phyloP scores from a whole-genome alignment of 2,329 filamentous ascomycete genomes.

The Xylaria sp. region DNA sequence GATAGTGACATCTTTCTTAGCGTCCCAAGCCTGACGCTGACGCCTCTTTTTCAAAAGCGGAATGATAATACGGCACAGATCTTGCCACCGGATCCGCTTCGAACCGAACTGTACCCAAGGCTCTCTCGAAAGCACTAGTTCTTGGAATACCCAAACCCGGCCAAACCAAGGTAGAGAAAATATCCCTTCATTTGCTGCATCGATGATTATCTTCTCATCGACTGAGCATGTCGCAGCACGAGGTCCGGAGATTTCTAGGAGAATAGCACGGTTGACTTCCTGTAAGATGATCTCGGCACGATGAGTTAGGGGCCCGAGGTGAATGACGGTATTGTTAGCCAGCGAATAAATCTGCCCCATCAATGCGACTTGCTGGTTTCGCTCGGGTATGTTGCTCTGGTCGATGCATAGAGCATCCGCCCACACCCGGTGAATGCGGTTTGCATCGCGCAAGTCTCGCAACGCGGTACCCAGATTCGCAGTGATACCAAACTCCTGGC shows the following conservation, averaged over 20 bases:
- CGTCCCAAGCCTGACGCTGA: neutral
- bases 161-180: constrained; percentile 30
- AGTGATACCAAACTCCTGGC: constrained; percentile 5
- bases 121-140: constrained; percentile 28
- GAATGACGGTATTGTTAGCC: constrained; percentile 27
- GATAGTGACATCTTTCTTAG: neutral
- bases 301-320: constrained; percentile 19
- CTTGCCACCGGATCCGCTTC: constrained; percentile 21
- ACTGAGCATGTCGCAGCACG: neutral
- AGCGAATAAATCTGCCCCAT: constrained; percentile 28
- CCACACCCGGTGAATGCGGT: constrained; percentile 1
- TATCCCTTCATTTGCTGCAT: neutral
- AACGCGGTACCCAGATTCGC: constrained; percentile 11
- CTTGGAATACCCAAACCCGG: constrained; percentile 36
- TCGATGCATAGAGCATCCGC: constrained; percentile 32
- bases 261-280: neutral
- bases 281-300: neutral
- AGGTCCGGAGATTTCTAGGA: neutral
- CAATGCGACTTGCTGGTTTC: constrained; percentile 30
- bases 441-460: constrained; percentile 12
- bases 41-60: neutral
- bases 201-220: neutral
- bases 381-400: constrained; percentile 24
- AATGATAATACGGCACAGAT: neutral
- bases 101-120: constrained; percentile 32